These are phyloP conservation scores for Teratosphaeria gauchensis DNA, from an alignment of 2,329 filamentous ascomycete species.

Conservation along the genomic window DNA sequence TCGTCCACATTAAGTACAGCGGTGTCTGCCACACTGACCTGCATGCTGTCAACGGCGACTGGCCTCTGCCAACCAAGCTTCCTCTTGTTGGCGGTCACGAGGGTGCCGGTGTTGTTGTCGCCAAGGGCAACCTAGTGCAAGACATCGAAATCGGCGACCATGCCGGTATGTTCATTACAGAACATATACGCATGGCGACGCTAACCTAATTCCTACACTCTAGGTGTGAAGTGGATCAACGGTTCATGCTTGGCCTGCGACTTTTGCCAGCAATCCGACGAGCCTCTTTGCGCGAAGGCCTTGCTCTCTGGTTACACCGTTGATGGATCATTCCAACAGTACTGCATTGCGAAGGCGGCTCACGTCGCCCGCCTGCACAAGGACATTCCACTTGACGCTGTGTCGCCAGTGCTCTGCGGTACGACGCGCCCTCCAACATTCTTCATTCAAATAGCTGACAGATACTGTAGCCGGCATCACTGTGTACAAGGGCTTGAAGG, in stretches of 20 bases:
- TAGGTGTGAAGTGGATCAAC: slow-evolving; percentile 87
- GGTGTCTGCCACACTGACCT: slow-evolving; percentile 87
- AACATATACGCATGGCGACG: not conserved
- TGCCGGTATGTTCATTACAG: not conserved
- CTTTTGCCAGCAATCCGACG: slow-evolving; percentile 72
- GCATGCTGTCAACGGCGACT: slow-evolving; percentile 74
- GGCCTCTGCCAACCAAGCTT: slow-evolving; percentile 73
- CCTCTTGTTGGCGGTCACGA: slow-evolving; percentile 75
- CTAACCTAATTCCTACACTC: slow-evolving; percentile 57
- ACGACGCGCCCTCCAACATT: not conserved
- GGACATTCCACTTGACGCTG: slow-evolving; percentile 62
- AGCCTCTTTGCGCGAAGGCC: slow-evolving; percentile 70
- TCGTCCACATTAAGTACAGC: slow-evolving; percentile 82
- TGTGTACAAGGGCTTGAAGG: slow-evolving; percentile 86
- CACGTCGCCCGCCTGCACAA: slow-evolving; percentile 77
- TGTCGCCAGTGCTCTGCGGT: slow-evolving; percentile 59
- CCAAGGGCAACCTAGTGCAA: slow-evolving; percentile 63
- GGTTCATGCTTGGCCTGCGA: slow-evolving; percentile 73
- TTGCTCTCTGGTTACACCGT: slow-evolving; percentile 83
- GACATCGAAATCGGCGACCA: slow-evolving; percentile 54
- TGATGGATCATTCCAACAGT: slow-evolving; percentile 89
- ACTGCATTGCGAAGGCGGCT: slow-evolving; percentile 75
- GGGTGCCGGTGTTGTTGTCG: slow-evolving; percentile 74
- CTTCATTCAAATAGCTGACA: not conserved
- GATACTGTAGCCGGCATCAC: slow-evolving; percentile 51